phyloP scores from a whole-genome alignment of 2,329 filamentous ascomycete genomes.

The Xylaria multiplex region DNA sequence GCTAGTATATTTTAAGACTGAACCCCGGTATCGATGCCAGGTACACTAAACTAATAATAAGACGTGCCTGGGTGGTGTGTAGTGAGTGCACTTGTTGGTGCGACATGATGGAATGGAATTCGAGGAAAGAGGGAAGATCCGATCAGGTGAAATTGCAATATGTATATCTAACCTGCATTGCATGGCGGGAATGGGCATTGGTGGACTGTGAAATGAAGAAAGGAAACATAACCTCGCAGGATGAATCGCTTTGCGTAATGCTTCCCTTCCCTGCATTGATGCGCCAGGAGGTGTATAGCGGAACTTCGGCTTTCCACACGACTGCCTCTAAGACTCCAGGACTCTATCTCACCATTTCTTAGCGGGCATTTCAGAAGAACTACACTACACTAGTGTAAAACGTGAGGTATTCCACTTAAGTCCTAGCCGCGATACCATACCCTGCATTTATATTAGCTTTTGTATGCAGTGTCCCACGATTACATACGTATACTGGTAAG shows the following conservation, averaged over 20 bases:
- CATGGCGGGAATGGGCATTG: background rate
- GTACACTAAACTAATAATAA: background rate
- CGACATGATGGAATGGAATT: no score
- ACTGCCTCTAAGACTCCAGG: background rate
- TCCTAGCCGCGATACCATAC: constrained; percentile 27
- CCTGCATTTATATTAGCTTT: background rate
- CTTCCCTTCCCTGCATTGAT: background rate
- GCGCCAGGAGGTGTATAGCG: background rate
- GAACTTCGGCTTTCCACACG: constrained; percentile 4
- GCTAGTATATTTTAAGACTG: constrained; percentile 9
- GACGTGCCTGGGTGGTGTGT: no score
- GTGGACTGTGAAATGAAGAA: background rate
- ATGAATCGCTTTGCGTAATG: constrained; percentile 21
- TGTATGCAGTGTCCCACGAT: background rate
- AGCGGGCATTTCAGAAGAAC: constrained; percentile 2
- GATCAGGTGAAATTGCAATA: no score
- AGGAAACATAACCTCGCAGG: background rate
- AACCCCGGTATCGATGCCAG: background rate
- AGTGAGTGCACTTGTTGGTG: no score
- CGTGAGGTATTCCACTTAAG: background rate
- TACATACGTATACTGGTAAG: no score
- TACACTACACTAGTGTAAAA: background rate
- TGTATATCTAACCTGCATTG: no score
- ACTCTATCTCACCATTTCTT: background rate
- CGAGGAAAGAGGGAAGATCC: no score